These are phyloP conservation scores for Plasmodium chabaudi DNA, from an alignment of 169 alveolate genomes.

Conservation along the genomic window DNA sequence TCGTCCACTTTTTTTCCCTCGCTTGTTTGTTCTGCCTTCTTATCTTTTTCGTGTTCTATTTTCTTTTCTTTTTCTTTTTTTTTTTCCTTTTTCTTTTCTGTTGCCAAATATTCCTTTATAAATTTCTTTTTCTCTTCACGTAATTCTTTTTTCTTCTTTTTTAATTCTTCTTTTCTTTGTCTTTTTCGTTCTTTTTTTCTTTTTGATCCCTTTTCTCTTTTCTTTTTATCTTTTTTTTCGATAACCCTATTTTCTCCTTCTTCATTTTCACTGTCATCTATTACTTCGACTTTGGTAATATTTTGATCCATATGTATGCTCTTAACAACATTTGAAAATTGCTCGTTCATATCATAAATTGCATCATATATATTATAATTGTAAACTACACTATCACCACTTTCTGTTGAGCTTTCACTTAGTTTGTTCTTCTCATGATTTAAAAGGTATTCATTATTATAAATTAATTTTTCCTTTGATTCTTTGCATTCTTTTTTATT, in stretches of 20 bases:
- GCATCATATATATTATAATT: conserved; percentile 54
- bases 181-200: not conserved
- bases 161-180: conserved; percentile 9
- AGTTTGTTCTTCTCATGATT: not conserved
- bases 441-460: not conserved
- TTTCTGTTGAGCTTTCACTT: conserved; percentile 17
- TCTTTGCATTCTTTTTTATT: not conserved
- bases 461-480: not conserved
- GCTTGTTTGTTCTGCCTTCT: too few relatives aligned
- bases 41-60: not conserved
- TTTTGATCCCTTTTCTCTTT: conserved; percentile 5
- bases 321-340: conserved; percentile 62
- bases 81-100: not conserved
- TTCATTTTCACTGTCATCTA: conserved; percentile 12
- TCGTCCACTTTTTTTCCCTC: not conserved
- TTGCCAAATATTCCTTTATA: not conserved
- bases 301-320: conserved; percentile 19
- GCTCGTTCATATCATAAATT: conserved; percentile 31
- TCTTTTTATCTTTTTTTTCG: not conserved
- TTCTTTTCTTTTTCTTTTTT: not conserved
- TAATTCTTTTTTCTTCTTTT: conserved; percentile 12
- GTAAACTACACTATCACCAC: conserved; percentile 69
- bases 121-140: not conserved
- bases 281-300: not conserved
- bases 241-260: not conserved